Conservation (phyloP, 108 stramenopile genomes). For the Schizochytrium sp. region DNA sequence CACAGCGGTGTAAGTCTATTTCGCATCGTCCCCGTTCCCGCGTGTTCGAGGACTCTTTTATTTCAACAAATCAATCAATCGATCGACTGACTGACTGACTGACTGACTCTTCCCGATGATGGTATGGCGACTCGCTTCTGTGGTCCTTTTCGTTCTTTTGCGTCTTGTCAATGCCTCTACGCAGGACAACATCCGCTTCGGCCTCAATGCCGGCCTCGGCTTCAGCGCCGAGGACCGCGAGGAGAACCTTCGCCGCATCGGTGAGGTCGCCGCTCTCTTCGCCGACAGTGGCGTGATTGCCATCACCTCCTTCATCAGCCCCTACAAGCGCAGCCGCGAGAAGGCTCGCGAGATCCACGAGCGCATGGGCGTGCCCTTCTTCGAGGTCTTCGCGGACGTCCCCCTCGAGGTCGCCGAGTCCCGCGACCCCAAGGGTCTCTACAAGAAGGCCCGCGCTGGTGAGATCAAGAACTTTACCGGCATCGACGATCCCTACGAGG, state of each 20-base stretch:
- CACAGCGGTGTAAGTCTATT: too few relatives aligned
- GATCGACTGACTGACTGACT: too few relatives aligned
- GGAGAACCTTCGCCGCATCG: slow-evolving; percentile 85
- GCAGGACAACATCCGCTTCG: slow-evolving; percentile 73
- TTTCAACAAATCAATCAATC: too few relatives aligned
- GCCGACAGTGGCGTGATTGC: slow-evolving; percentile 90
- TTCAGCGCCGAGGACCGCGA: slow-evolving; percentile 87
- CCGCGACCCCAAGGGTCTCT: slow-evolving; percentile 78
- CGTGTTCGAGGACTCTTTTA: too few relatives aligned
- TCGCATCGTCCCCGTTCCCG: too few relatives aligned
- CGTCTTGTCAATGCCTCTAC: background rate
- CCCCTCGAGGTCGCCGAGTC: slow-evolving; percentile 77
- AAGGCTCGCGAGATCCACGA: slow-evolving; percentile 82
- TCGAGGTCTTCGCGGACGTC: slow-evolving; percentile 95
- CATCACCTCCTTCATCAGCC: slow-evolving; percentile 83
- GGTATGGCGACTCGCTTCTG: too few relatives aligned
- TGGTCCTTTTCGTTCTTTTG: too few relatives aligned
- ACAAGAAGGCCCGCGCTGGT: slow-evolving; percentile 69
- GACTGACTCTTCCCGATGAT: too few relatives aligned
- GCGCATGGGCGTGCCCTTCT: slow-evolving; percentile 90
- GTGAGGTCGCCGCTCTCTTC: slow-evolving; percentile 89
- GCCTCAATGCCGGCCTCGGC: slow-evolving; percentile 86
- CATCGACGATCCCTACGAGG: slow-evolving; percentile 95
- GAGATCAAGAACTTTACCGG: slow-evolving; percentile 95
- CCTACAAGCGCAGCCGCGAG: slow-evolving; percentile 86